A percentile compares a stretch with the other conserved stretches of the same genome.
These are phyloP conservation scores for Baorangia bicolor DNA, from an alignment of 768 basidiomycete genomes.

Conservation along the genomic window DNA sequence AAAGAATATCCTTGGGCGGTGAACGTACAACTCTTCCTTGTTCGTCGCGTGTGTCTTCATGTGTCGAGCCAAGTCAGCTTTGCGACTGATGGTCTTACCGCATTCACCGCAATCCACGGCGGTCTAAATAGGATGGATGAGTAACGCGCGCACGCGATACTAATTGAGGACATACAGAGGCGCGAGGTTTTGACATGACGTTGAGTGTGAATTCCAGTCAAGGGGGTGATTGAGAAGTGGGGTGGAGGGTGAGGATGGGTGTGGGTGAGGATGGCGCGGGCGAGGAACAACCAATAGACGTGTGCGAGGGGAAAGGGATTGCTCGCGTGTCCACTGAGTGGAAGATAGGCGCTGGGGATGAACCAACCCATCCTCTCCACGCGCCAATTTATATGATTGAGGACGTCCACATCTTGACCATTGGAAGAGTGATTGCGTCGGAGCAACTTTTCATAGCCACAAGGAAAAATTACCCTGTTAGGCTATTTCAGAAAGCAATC, in stretches of 20 bases:
- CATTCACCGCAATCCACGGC: constrained; percentile 17
- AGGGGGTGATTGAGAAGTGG: neutral
- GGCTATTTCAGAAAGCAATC: constrained; percentile 24
- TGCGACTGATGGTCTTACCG: constrained; percentile 17
- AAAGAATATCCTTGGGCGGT: neutral
- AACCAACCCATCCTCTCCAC: neutral
- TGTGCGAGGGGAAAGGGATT: neutral
- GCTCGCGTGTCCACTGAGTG: neutral
- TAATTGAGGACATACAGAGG: constrained; percentile 5
- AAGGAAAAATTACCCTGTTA: constrained; percentile 20
- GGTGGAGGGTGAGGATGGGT: neutral
- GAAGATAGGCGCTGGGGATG: constrained; percentile 1
- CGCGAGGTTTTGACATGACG: neutral
- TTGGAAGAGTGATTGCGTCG: constrained; percentile 27
- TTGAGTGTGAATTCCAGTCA: neutral
- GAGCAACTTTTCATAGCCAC: constrained; percentile 16
- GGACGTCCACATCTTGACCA: constrained; percentile 13
- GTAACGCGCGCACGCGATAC: neutral
- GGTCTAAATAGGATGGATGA: constrained; percentile 3
- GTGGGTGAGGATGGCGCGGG: neutral
- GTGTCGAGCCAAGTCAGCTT: constrained; percentile 30
- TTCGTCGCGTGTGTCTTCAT: constrained; percentile 22
- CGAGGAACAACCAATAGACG: neutral
- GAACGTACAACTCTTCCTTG: constrained; percentile 26
- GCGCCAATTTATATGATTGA: constrained; percentile 19